Base-by-base conservation (phyloP, 345 rosid genomes). In the Turritis glabra region DNA sequence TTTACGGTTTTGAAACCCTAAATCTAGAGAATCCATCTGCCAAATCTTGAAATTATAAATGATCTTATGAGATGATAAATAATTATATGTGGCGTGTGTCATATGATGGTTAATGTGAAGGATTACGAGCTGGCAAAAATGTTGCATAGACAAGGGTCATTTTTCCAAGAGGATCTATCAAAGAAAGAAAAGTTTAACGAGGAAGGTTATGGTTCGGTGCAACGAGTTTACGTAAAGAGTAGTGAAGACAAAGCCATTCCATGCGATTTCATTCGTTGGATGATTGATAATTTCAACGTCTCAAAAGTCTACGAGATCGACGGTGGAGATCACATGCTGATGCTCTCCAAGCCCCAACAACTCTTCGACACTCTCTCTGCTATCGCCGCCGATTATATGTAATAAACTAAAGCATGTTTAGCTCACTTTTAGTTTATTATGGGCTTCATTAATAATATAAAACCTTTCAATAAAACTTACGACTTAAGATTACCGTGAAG, bases 321-420 rank as follows among this genome's bases (percentile, higher is more conserved):
- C 72, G 79, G 72, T 38, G 82, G 64, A 40, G 79, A 79, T 79
- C 82, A 79, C 72, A 79, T 79, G 82, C 3, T 62, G 18, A 79
- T 79, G 79, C 64, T 74, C 52, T 79, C 79, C 8, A 74, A 79
- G 51, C 76, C 82, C 2, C 63, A 69, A 35, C 50, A 63, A 18
- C 76, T 79, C 32, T 68, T 74, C n/a, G 38, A 55, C 10, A 29
- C 29, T 30, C 79, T 79, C 64, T 74, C 75, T 25, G 29, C 37
- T 17, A 38, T 74, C 18, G 75, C 79, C 19, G 57, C 29, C 32
- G 67, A 69, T 18, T 38, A 1, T 5, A 9, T 15, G 18, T 48
- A 32, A 29, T 18, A 0, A 32, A 19, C 4, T 1, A 11, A 37
- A 30, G 13, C 5, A 11, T 32, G 32, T 65, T 13, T 46, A 1